Base-by-base conservation (phyloP, 2,329 filamentous ascomycete genomes). In the Trichoderma semiorbis region DNA sequence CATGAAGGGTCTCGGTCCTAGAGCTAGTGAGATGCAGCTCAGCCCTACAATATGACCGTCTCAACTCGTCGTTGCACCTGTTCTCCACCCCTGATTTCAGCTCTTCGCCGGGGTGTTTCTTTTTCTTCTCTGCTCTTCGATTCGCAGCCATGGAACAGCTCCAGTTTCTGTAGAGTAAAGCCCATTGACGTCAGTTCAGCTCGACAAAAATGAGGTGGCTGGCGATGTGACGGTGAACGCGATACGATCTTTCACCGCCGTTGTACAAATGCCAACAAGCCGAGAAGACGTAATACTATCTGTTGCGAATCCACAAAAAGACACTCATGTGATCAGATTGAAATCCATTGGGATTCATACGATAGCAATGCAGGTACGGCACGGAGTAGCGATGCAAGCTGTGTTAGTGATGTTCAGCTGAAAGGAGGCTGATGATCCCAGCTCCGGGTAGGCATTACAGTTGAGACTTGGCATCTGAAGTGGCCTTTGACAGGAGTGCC, bases 1-100 rank as follows among this genome's bases (percentile, higher is more conserved):
- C 67, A 69, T 69, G 28, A 21, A 69, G 57, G 57, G 67, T 43
- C 57, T 36, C 28, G 21, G 26, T 61, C 39, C 67, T 65, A n/a
- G 34, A 53, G n/a, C 57, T 34, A 34, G 57, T 34, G 57, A 32
- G 67, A 34, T 61, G 57, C 67, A 69, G 67, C 57, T 69, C 67
- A 69, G 67, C 67, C 67, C 67, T 69, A 69, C 55, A 30, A 69
- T 12, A 62, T 32, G 3, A 43, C 14, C 28, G 66, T 36, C 32
- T 39, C 50, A 53, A 53, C 47, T 53, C 47, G 57, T 28, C 30
- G 28, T 50, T 47, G 67, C 55, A 36, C 43, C 55, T 30, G 5
- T 53, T 53, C 57, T 53, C 39, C 57, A 69, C 67, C 39, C 26
- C 65, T 60, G 36, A 69, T 50, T 61, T 61, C 65, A 69, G 65